A percentile compares a stretch with the other conserved stretches of the same genome.
These are phyloP conservation scores for Calonectria hawksworthii DNA, from an alignment of 2,329 filamentous ascomycete species.

Conservation along the genomic window DNA sequence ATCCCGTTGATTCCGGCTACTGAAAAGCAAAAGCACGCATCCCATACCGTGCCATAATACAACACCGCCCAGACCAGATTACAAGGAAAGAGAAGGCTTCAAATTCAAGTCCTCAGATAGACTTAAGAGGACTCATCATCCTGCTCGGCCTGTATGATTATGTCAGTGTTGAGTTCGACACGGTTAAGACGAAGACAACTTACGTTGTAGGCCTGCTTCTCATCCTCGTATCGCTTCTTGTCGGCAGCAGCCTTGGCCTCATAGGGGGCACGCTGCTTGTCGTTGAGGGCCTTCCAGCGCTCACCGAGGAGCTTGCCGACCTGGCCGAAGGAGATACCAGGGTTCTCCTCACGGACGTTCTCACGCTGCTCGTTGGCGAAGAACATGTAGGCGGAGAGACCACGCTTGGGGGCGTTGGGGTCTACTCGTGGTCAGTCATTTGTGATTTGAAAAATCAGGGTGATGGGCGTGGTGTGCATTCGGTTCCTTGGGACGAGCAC, in stretches of 20 bases:
- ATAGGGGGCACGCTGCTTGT: conserved; percentile 93
- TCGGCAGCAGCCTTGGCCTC: conserved; percentile 96
- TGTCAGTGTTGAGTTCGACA: conserved; percentile 44
- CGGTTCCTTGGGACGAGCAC: not conserved
- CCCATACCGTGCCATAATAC: conserved; percentile 59
- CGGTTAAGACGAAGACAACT: conserved; percentile 50
- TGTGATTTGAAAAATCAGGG: not conserved
- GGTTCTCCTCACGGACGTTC: conserved; percentile 98
- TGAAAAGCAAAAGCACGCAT: conserved; percentile 54
- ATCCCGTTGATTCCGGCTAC: conserved; percentile 52
- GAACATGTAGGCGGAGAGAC: conserved; percentile 99
- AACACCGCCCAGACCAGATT: conserved; percentile 57
- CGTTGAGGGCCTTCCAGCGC: conserved; percentile 96
- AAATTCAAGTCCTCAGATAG: not conserved
- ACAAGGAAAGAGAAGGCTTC: conserved; percentile 49
- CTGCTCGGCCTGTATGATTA: conserved; percentile 64
- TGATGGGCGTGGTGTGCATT: not conserved
- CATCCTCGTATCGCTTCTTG: conserved; percentile 99
- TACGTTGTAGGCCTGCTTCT: conserved; percentile 96
- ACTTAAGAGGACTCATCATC: conserved; percentile 67
- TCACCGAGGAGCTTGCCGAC: conserved; percentile 98
- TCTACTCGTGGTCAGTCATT: conserved; percentile 65
- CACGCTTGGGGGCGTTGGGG: conserved; percentile 98
- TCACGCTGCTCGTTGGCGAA: conserved; percentile 99
- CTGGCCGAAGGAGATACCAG: conserved; percentile 97